phyloP scores from a whole-genome alignment of 306 rosid species.

The Gynostemma pentaphyllum region DNA sequence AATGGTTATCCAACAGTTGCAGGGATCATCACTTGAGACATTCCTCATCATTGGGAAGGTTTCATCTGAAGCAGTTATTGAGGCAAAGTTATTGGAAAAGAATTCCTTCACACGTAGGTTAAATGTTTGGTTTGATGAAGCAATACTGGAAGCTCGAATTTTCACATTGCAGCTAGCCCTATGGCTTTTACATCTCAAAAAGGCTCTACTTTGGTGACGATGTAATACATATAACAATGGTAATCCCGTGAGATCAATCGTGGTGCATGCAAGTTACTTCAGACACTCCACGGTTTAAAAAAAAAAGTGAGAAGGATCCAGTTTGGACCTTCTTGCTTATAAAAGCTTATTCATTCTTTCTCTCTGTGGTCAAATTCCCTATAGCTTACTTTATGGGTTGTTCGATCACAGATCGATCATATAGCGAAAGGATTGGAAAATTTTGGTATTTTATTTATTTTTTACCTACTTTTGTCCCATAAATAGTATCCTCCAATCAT shows the following conservation, averaged over 20 bases:
- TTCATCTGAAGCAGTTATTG: conserved; percentile 78
- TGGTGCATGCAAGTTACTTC: no score
- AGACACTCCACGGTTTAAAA: no score
- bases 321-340: background rate
- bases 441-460: no score
- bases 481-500: no score
- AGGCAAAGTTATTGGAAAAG: conserved; percentile 46
- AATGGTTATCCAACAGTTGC: conserved; percentile 43
- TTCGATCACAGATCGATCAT: conserved; percentile 10
- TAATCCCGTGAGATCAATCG: no score
- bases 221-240: background rate
- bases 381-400: background rate
- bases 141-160: conserved; percentile 56
- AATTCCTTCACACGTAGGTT: conserved; percentile 47
- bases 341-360: background rate
- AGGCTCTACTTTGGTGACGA: conserved; percentile 30
- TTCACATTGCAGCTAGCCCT: conserved; percentile 57
- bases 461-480: no score
- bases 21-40: conserved; percentile 78
- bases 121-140: conserved; percentile 38
- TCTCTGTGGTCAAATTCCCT: background rate
- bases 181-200: conserved; percentile 61
- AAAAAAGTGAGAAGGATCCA: no score
- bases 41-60: conserved; percentile 75
- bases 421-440: background rate